Evolutionary conservation across 1,284 basidiomycete species (phyloP), one percentile per base, ranked within the genome.

Genomic region (Ceratobasidium papillatum): DNA sequence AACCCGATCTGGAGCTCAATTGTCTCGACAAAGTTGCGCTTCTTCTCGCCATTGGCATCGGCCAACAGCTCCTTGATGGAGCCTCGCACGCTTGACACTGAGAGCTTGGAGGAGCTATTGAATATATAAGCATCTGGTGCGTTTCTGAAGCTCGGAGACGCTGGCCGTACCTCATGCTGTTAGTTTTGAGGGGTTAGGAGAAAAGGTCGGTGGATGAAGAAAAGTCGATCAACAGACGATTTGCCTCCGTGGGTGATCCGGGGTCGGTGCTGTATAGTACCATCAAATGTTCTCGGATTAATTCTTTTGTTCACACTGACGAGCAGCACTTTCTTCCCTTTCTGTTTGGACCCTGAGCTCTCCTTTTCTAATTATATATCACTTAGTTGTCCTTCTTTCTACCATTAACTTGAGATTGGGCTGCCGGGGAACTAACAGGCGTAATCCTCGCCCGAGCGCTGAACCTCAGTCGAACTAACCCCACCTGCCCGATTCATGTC

Each of bases 61-160:
- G 86, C 86, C 77, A 96, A 86, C 75, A 96, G 87, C 79, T 93
- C 92, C 85, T 92, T 93, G 86, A 98, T 90, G 82, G 93, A 94
- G 87, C 91, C 91, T 90, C 96, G 96, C 94, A 98, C 96, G 91
- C 95, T 96, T 91, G 94, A 90, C 90, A 95, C 95, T 92, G 94
- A 94, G 85, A 96, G 92, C 88, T 96, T 96, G 76, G 80, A 81
- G 71, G 74, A 75, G 45, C 38, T 32, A n/a, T 56, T 36, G 43
- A 58, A 5, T 22, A 7, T 38, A 11, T 2, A 27, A 14, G 2
- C 59, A 47, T 72, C 25, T 49, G 45, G 3, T 52, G 43, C n/a
- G 25, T 30, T n/a, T 3, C 7, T 11, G 32, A 12, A 4, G 14
- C 51, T 17, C n/a, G 5, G 25, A 12, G 12, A 56, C 7, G 22